A percentile compares a stretch with the other conserved stretches of the same genome.
Conservation (phyloP, 495 filamentous ascomycete species). For the Penicillium soppii region DNA sequence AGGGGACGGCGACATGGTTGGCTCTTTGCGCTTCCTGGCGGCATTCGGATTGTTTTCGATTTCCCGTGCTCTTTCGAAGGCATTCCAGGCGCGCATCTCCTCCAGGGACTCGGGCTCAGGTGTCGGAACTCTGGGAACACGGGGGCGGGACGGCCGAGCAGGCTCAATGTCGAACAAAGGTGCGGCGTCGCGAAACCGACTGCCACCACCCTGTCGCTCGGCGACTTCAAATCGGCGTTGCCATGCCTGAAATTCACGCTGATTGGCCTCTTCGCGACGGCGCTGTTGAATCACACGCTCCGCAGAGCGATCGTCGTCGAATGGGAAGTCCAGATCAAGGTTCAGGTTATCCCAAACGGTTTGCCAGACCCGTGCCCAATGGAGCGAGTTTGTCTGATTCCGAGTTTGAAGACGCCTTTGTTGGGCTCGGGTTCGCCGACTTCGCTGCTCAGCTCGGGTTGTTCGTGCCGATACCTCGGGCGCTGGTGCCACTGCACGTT, state of each 20-base stretch:
- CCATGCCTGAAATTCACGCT: conserved; percentile 70
- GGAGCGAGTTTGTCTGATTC: conserved; percentile 46
- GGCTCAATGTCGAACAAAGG: conserved; percentile 49
- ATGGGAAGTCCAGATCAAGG: conserved; percentile 86
- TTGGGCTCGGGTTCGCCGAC: conserved; percentile 52
- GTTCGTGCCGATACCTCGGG: conserved; percentile 30
- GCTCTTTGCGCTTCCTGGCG: conserved; percentile 75
- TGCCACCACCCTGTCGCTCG: conserved; percentile 72
- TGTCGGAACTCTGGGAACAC: conserved; percentile 44
- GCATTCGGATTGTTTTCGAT: conserved; percentile 53
- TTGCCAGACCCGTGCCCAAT: conserved; percentile 70
- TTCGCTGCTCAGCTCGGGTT: conserved; percentile 36
- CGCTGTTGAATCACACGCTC: conserved; percentile 52
- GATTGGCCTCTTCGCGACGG: conserved; percentile 58
- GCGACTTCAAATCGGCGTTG: conserved; percentile 78
- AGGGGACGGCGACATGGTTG: conserved; percentile 65
- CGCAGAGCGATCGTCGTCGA: conserved; percentile 66
- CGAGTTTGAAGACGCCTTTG: conserved; percentile 40
- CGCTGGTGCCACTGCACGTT: conserved; percentile 42
- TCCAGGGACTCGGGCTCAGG: conserved; percentile 70
- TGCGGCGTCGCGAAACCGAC: conserved; percentile 65
- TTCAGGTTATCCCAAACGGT: conserved; percentile 64
- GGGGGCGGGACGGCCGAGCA: conserved; percentile 43
- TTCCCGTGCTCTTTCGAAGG: conserved; percentile 78
- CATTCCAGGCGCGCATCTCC: conserved; percentile 84